phyloP scores from a whole-genome alignment of 176 grass and related monocot genomes.

The Oryza australiensis region DNA sequence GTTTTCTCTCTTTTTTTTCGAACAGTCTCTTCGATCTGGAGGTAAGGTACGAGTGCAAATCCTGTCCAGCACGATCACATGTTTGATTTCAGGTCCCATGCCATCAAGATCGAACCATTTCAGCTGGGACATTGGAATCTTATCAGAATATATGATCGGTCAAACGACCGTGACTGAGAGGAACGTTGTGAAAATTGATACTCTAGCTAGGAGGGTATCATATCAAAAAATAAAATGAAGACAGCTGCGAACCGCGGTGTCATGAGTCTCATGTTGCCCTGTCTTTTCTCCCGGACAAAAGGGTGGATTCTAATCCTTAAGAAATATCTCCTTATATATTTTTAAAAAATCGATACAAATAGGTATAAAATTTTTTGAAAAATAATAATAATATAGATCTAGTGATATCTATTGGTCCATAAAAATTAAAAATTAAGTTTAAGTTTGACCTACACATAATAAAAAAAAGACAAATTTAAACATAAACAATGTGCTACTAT shows the following conservation, averaged over 20 bases:
- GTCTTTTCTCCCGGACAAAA: conserved; percentile 39
- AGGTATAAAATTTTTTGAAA: too few species aligned
- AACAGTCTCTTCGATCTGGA: neutral
- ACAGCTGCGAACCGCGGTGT: neutral
- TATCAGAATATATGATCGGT: conserved; percentile 26
- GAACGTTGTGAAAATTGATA: neutral
- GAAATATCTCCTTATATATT: too few species aligned
- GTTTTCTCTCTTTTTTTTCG: neutral
- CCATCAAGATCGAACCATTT: conserved; percentile 1
- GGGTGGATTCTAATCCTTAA: too few species aligned
- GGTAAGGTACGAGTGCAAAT: neutral
- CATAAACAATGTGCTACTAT: too few species aligned
- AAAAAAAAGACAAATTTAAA: too few species aligned
- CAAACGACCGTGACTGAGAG: conserved; percentile 25
- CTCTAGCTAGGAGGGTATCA: neutral
- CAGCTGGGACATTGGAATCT: conserved; percentile 38
- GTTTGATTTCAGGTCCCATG: conserved; percentile 11
- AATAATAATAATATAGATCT: too few species aligned
- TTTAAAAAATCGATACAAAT: too few species aligned
- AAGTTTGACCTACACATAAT: too few species aligned
- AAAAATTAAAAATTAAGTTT: too few species aligned
- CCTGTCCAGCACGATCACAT: neutral
- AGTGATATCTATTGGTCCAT: too few species aligned
- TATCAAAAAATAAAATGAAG: conserved; percentile 11
- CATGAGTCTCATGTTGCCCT: conserved; percentile 2